Base-by-base conservation (phyloP, 75 land plant genomes). In the Picea sitchensis region DNA sequence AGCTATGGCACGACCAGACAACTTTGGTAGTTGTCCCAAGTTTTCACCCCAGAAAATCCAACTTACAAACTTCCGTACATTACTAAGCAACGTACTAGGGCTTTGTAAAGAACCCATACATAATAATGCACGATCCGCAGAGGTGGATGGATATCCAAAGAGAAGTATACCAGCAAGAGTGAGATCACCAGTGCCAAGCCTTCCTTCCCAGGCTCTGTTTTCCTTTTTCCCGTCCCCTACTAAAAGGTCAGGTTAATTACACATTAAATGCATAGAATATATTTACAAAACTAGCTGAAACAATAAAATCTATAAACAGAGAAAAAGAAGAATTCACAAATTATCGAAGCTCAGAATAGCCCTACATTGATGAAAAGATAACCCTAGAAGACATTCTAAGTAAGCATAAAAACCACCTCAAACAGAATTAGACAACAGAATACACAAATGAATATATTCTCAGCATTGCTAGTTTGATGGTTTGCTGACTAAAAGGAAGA, bases 31-130 rank as follows among this genome's bases (percentile, higher is more conserved):
- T 34, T 83, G 81, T 62, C 87, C 77, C 20, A 80, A 82, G 71
- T 75, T 59, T 31, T 76, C 80, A 26, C 95, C 95, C 85, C 86
- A 85, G 54, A 92, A 63, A 14, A 92, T 79, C 93, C 91, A 96
- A 76, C 90, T 86, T 54, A 81, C 75, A 81, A 94, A 92, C 41
- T 80, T 77, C 60, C 73, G 63, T 32, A 85, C 83, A 58, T 81
- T 77, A 77, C 68, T 58, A 64, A 84, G 65, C 75, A 92, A 62
- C 14, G 77, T 82, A 3, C 64, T 77, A 1, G 90, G 83, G 61
- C 69, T 78, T n/a, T 84, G 87, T 12, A 96, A 81, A 54, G 64
- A 80, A 18, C 65, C 75, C 23, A 47, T 78, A 63, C 65, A 80
- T 8, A 76, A 83, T 58, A 65, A 32, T 34, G 64, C 79, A 17